Percentiles rank a stretch among this genome's conserved stretches.
These are phyloP conservation scores for Daldinia vernicosa DNA, from an alignment of 495 filamentous ascomycete species.

Conservation along the genomic window DNA sequence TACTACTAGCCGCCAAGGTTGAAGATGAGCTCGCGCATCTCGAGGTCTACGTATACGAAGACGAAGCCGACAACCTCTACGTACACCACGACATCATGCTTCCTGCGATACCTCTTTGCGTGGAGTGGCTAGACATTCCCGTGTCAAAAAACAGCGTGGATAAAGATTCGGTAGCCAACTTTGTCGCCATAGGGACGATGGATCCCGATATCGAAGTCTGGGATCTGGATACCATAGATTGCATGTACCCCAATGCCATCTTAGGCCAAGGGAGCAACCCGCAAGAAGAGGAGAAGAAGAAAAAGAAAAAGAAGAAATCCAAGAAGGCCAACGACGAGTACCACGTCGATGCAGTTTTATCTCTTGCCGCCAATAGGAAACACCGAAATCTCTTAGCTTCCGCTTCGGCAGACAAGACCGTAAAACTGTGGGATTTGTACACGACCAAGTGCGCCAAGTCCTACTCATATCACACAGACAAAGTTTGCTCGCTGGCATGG, in stretches of 20 bases:
- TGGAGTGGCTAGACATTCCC: conserved; percentile 93
- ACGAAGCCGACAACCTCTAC: conserved; percentile 91
- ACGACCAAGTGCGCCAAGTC: conserved; percentile 92
- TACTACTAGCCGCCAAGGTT: conserved; percentile 88
- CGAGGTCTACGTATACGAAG: conserved; percentile 98
- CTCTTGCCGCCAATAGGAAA: conserved; percentile 88
- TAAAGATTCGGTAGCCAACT: conserved; percentile 75
- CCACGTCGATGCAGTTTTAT: conserved; percentile 92
- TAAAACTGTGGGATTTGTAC: conserved; percentile 97
- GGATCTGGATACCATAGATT: conserved; percentile 94
- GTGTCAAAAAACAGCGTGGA: conserved; percentile 72
- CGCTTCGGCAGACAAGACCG: conserved; percentile 92
- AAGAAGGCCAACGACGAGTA: conserved; percentile 89
- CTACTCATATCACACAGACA: conserved; percentile 90
- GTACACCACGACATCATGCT: conserved; percentile 99
- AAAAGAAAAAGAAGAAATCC: conserved; percentile 83
- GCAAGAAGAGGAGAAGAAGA: conserved; percentile 57
- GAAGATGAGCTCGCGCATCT: conserved; percentile 98
- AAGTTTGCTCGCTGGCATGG: conserved; percentile 95
- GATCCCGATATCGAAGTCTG: conserved; percentile 99
- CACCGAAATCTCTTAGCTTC: conserved; percentile 97
- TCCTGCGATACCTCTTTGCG: conserved; percentile 90
- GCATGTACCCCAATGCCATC: conserved; percentile 97
- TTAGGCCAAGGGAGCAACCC: conserved; percentile 80
- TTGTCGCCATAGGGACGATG: conserved; percentile 94